A percentile compares a stretch with the other conserved stretches of the same genome.
Conservation (phyloP, 345 rosid species). For the Gossypium herbaceum region DNA sequence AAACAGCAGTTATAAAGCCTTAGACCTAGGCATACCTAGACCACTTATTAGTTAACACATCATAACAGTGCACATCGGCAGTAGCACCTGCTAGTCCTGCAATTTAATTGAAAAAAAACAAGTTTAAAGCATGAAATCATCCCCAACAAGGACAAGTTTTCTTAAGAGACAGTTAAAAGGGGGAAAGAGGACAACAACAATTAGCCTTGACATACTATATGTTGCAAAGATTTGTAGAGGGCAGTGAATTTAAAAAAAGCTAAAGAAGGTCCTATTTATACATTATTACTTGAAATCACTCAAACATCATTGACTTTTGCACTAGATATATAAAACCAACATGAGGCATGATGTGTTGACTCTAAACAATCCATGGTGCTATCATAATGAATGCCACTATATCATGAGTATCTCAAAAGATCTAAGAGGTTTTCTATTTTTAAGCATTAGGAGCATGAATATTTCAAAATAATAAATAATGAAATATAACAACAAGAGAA, state of each 20-base stretch:
- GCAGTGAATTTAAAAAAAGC: background rate
- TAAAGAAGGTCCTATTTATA: background rate
- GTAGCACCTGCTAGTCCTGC: slow-evolving; percentile 98
- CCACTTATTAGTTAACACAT: slow-evolving; percentile 92
- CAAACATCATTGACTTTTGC: background rate
- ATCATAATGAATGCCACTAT: background rate
- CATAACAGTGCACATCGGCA: slow-evolving; percentile 98
- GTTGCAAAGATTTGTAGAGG: background rate
- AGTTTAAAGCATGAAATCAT: background rate
- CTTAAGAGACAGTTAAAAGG: background rate
- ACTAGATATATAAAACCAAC: background rate
- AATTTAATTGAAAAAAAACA: slow-evolving; percentile 25
- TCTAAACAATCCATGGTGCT: background rate
- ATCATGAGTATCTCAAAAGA: background rate
- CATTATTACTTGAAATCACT: background rate
- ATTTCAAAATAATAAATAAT: background rate
- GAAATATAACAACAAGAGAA: background rate
- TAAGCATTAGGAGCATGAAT: background rate
- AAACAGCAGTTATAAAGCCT: slow-evolving; percentile 1
- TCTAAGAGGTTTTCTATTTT: background rate
- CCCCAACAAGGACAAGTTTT: background rate
- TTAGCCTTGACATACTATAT: slow-evolving; percentile 7
- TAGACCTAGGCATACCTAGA: slow-evolving; percentile 55
- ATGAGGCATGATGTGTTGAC: background rate
- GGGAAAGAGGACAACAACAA: background rate